Base-by-base conservation (phyloP, 805 yeast species). In the Barnettozyma vustinii region DNA sequence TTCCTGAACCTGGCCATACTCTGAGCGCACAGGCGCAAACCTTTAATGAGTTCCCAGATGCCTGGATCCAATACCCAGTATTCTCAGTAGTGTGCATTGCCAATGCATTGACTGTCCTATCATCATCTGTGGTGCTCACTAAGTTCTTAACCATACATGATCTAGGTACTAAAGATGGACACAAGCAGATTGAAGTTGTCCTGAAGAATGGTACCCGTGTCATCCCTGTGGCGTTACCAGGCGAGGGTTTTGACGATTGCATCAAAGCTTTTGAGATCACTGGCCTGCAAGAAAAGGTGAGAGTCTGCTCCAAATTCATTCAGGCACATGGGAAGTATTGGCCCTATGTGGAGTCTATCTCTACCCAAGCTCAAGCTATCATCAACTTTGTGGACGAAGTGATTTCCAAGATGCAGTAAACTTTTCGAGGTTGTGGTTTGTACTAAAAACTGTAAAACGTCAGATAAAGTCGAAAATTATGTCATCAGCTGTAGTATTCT, bases 51-150 rank as follows among this genome's bases (percentile, higher is more conserved):
- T 55, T 49, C 43, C 70, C 72, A n/a, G 74, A 70, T 51, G 65
- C 64, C 1, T 72, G 76, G 76, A 48, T 65, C 26, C 75, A 71
- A 54, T 69, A 64, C 45, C 73, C 75, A 3, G 45, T 61, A 18
- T 63, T 67, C 50, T 51, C 64, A 7, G 52, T 63, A 5, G 60
- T 56, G 19, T 57, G 62, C 2, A 60, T 63, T 9, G 61, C 64
- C 20, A 60, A 65, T 41, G 58, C 67, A 1, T 48, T 68, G 27
- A 65, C 72, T 1, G 52, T 69, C 1, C 27, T 69, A 2, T 59
- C 66, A 12, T 70, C 74, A 0, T 54, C 64, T 19, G 47, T 63
- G 18, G 50, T 63, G 1, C 47, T 65, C 16, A 48, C 64, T 0
- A 59, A 56, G 46, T 47, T 52, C 30, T 43, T 64, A 9, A 26